Conservation (phyloP, 2,329 filamentous ascomycete species). For the Paecilomyces variotii region DNA sequence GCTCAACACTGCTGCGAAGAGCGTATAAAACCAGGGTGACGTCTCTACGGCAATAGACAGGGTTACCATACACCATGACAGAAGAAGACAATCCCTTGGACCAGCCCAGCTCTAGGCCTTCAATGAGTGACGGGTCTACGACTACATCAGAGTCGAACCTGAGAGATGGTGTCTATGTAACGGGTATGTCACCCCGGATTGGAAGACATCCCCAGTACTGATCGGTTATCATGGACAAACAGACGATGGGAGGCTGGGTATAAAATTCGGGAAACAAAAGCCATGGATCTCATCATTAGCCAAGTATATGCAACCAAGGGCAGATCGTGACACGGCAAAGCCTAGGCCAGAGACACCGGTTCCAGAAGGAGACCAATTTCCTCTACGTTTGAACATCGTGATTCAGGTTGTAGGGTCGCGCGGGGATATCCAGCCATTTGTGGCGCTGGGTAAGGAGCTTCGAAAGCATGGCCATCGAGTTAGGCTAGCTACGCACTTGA, state of each 20-base stretch:
- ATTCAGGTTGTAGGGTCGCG: slow-evolving; percentile 44
- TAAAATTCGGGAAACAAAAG: neutral
- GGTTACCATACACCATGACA: too few species aligned
- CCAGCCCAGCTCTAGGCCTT: too few species aligned
- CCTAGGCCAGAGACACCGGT: neutral
- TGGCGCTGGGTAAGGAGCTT: slow-evolving; percentile 47
- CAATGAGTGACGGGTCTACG: too few species aligned
- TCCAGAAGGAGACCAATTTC: neutral
- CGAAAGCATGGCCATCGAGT: slow-evolving; percentile 47
- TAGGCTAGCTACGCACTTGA: slow-evolving; percentile 46
- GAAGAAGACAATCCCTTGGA: too few species aligned
- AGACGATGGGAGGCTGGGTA: neutral
- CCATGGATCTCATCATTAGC: neutral
- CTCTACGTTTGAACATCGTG: slow-evolving; percentile 41
- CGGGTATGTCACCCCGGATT: too few species aligned
- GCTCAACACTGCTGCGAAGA: too few species aligned
- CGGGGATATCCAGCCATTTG: slow-evolving; percentile 46
- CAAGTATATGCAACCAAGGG: neutral
- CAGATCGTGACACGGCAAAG: neutral
- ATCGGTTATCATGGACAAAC: neutral
- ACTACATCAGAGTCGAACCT: too few species aligned
- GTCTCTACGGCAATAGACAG: too few species aligned
- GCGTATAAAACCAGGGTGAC: too few species aligned
- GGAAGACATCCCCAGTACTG: too few species aligned
- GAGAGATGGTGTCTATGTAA: too few species aligned